phyloP scores from a whole-genome alignment of 1,284 basidiomycete species.

The Ustilago bromivora region DNA sequence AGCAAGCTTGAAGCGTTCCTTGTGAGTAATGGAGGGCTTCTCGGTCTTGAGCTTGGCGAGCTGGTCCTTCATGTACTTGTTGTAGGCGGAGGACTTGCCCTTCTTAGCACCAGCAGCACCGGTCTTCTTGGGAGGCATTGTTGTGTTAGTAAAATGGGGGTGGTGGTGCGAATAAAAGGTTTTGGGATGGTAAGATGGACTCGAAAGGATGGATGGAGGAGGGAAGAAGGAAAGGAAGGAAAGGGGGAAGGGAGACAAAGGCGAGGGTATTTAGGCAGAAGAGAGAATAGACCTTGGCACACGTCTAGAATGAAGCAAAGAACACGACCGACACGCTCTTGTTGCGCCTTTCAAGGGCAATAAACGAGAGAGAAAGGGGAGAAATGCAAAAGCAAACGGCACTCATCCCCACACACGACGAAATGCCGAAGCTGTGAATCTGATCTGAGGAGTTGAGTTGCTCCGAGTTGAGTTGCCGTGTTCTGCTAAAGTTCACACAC shows the following conservation, averaged over 20 bases:
- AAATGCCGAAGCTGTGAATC: conserved; percentile 7
- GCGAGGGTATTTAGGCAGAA: conserved; percentile 16
- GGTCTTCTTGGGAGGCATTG: conserved; percentile 57
- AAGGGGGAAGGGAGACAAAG: conserved; percentile 16
- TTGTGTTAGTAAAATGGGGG: conserved; percentile 5
- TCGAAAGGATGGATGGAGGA: conserved; percentile 11
- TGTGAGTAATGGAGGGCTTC: conserved; percentile 56
- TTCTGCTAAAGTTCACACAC: not conserved
- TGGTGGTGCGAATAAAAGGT: not conserved
- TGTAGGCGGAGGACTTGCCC: conserved; percentile 54
- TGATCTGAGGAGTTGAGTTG: not conserved
- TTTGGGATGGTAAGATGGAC: not conserved
- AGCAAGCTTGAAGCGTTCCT: conserved; percentile 64
- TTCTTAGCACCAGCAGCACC: conserved; percentile 53
- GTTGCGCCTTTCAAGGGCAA: conserved; percentile 1
- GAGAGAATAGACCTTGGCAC: conserved; percentile 8
- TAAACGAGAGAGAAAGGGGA: not conserved
- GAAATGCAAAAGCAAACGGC: not conserved
- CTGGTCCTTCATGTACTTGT: conserved; percentile 54
- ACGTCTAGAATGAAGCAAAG: conserved; percentile 11
- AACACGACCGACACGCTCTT: conserved; percentile 21
- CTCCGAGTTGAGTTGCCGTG: too few relatives aligned
- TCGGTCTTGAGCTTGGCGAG: conserved; percentile 61
- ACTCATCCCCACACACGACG: not conserved
- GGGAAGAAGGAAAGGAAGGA: conserved; percentile 9